A percentile compares a stretch with the other conserved stretches of the same genome.
Evolutionary conservation across 1,284 basidiomycete genomes (phyloP).

Genomic region (Tilletiopsis washingtonensis): DNA sequence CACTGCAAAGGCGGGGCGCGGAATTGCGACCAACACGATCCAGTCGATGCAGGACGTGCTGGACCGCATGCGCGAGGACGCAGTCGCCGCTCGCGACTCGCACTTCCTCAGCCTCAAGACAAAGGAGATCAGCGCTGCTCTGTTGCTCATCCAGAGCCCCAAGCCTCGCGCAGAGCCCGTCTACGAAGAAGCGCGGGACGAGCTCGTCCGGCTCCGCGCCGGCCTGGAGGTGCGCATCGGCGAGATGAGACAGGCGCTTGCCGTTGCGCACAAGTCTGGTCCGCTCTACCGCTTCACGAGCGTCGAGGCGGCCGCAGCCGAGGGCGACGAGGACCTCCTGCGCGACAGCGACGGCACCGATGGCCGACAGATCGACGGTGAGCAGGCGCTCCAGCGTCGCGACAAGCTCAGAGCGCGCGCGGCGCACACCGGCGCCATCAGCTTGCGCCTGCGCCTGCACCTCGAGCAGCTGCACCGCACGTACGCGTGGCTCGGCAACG

Average conservation of each 20-base stretch:
- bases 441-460: constrained; percentile 16
- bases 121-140: constrained; percentile 24
- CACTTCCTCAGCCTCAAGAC: constrained; percentile 12
- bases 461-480: constrained; percentile 33
- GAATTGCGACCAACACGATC: constrained; percentile 14
- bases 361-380: background rate
- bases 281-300: constrained; percentile 4
- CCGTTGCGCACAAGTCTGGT: background rate
- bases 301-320: background rate
- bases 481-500: constrained; percentile 34
- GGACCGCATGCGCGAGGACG: constrained; percentile 35
- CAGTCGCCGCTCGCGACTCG: constrained; percentile 17
- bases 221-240: background rate
- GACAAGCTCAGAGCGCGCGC: background rate
- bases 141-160: constrained; percentile 21
- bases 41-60: constrained; percentile 42
- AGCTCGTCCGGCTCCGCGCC: background rate
- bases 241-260: background rate
- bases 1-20: background rate
- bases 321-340: background rate
- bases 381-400: background rate
- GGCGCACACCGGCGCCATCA: constrained; percentile 7
- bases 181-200: constrained; percentile 1
- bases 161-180: too few species aligned
- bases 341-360: too few species aligned